These are phyloP conservation scores for Leccinum huronense DNA, from an alignment of 1,284 basidiomycete genomes.

Conservation along the genomic window DNA sequence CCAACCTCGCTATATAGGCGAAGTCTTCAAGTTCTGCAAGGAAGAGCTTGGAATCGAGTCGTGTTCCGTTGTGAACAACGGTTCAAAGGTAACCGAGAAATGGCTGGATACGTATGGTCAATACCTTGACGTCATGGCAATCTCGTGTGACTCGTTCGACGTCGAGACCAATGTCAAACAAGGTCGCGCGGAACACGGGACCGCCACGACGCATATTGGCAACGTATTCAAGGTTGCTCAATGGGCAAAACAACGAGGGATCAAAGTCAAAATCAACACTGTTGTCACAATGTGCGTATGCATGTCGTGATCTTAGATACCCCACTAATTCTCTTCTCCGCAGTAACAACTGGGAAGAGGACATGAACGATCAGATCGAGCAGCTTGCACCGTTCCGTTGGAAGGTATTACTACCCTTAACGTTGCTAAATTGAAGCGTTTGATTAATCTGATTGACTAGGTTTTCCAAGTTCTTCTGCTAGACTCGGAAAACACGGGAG, in stretches of 20 bases:
- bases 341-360: conserved; percentile 39
- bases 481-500: conserved; percentile 32
- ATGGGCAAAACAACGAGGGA: conserved; percentile 37
- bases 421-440: neutral
- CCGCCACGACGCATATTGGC: conserved; percentile 29
- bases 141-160: conserved; percentile 44
- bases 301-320: too few relatives aligned
- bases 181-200: conserved; percentile 37
- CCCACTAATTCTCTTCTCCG: neutral
- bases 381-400: conserved; percentile 29
- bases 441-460: conserved; percentile 13
- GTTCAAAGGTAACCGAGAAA: conserved; percentile 42
- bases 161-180: conserved; percentile 38
- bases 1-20: conserved; percentile 39
- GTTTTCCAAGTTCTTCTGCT: conserved; percentile 38
- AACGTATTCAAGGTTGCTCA: conserved; percentile 38
- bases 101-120: conserved; percentile 41
- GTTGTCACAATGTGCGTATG: conserved; percentile 35
- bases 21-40: conserved; percentile 43
- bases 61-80: conserved; percentile 42
- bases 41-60: conserved; percentile 41
- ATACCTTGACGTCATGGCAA: conserved; percentile 44
- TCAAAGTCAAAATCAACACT: conserved; percentile 42
- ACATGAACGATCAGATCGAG: conserved; percentile 31
- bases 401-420: conserved; percentile 20